Percentiles rank a stretch among this genome's conserved stretches.
These are phyloP conservation scores for Aspergillus latus DNA, from an alignment of 2,329 filamentous ascomycete genomes.

Conservation along the genomic window DNA sequence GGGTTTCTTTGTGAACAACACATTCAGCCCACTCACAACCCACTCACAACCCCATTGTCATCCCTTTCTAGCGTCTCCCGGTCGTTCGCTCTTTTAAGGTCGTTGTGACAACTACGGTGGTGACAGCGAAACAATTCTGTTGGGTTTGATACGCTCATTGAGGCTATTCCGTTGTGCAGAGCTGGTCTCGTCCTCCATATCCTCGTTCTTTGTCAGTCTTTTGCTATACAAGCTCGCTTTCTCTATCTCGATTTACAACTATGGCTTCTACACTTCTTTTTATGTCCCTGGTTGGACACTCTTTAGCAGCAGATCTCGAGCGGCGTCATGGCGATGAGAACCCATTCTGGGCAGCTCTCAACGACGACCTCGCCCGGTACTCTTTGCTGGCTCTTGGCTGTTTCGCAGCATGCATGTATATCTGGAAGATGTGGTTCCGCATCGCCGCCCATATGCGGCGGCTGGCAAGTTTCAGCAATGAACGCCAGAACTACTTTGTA, in stretches of 20 bases:
- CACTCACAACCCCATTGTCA: slow-evolving; percentile 15
- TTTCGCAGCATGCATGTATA: slow-evolving; percentile 61
- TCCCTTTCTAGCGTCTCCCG: neutral
- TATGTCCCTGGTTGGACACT: slow-evolving; percentile 31
- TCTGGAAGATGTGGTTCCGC: slow-evolving; percentile 65
- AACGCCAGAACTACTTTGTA: slow-evolving; percentile 76
- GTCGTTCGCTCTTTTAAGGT: neutral
- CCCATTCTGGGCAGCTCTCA: slow-evolving; percentile 38
- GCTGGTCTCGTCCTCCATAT: slow-evolving; percentile 32
- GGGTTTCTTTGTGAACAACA: neutral
- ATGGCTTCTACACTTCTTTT: slow-evolving; percentile 27
- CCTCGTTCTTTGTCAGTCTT: neutral
- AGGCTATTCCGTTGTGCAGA: slow-evolving; percentile 19
- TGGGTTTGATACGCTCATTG: slow-evolving; percentile 6
- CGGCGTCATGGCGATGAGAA: slow-evolving; percentile 24
- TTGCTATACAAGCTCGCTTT: slow-evolving; percentile 1
- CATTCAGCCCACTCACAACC: neutral
- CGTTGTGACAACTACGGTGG: neutral
- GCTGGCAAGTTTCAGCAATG: slow-evolving; percentile 73
- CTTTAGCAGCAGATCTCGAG: slow-evolving; percentile 28
- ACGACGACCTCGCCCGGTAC: slow-evolving; percentile 60
- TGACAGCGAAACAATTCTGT: neutral
- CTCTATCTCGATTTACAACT: slow-evolving; percentile 4
- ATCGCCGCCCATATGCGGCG: slow-evolving; percentile 69
- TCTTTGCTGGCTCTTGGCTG: slow-evolving; percentile 64